Percentiles rank a stretch among this genome's conserved stretches.
phyloP scores from a whole-genome alignment of 495 filamentous ascomycete species.

The Penicillium paradoxum region DNA sequence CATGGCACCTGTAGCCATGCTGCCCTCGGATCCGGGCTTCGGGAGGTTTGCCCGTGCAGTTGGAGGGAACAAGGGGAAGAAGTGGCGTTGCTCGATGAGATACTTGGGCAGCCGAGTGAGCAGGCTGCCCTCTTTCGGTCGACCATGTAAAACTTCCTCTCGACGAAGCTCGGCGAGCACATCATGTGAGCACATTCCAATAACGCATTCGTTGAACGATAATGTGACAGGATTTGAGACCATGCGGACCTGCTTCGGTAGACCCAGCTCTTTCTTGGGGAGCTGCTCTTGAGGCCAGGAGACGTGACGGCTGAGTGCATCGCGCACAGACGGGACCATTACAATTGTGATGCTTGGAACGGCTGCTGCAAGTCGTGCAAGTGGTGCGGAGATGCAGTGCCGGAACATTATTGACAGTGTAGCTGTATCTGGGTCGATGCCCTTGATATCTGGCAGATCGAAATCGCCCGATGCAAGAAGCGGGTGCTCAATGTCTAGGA shows the following conservation, averaged over 20 bases:
- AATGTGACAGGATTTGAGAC: conserved; percentile 87
- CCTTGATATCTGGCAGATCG: conserved; percentile 72
- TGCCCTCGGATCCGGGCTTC: conserved; percentile 52
- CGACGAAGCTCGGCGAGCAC: conserved; percentile 70
- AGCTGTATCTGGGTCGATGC: conserved; percentile 64
- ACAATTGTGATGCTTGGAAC: conserved; percentile 77
- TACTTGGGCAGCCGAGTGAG: conserved; percentile 65
- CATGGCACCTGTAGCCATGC: conserved; percentile 62
- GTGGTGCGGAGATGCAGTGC: conserved; percentile 62
- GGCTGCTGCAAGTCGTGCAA: conserved; percentile 58
- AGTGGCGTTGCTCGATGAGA: conserved; percentile 83
- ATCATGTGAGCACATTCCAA: conserved; percentile 80
- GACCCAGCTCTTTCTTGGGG: conserved; percentile 60
- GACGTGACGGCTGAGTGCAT: conserved; percentile 74
- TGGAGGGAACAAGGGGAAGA: conserved; percentile 83
- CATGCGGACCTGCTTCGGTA: conserved; percentile 68
- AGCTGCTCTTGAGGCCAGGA: conserved; percentile 88
- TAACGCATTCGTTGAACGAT: conserved; percentile 74
- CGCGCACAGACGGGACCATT: conserved; percentile 80
- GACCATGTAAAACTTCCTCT: conserved; percentile 65
- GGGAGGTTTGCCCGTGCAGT: conserved; percentile 60
- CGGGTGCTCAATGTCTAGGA: conserved; percentile 87
- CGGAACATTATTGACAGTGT: conserved; percentile 82
- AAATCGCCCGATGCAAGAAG: conserved; percentile 85
- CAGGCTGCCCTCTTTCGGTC: conserved; percentile 50